Conservation (phyloP, 176 grass and related monocot species). For the Musa troglodytarum region DNA sequence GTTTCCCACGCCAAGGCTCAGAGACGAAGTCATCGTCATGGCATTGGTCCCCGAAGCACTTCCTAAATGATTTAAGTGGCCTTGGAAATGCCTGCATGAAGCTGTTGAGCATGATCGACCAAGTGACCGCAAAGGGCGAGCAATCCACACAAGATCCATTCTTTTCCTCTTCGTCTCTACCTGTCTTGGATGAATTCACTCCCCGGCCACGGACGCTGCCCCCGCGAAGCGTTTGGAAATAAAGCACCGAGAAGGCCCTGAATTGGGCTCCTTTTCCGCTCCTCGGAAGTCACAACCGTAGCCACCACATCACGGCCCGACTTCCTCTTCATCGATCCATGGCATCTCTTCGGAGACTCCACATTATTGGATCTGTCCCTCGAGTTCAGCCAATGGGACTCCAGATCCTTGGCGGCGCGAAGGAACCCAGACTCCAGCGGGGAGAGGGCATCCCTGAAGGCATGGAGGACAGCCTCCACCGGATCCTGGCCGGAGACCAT, state of each 20-base stretch:
- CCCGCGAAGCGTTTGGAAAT: slow-evolving; percentile 20
- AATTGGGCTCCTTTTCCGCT: slow-evolving; percentile 11
- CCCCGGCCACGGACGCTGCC: slow-evolving; percentile 1
- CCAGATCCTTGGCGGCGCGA: slow-evolving; percentile 20
- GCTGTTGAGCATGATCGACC: slow-evolving; percentile 40
- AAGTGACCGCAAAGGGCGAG: slow-evolving; percentile 41
- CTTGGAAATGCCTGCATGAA: slow-evolving; percentile 48
- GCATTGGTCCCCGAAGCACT: slow-evolving; percentile 46
- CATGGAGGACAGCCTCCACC: slow-evolving; percentile 30
- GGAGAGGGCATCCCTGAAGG: slow-evolving; percentile 25
- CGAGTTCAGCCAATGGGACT: slow-evolving; percentile 12
- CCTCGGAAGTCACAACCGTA: slow-evolving; percentile 4
- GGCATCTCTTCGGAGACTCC: slow-evolving; percentile 2
- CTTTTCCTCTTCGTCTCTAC: slow-evolving; percentile 10
- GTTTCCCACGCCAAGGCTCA: neutral
- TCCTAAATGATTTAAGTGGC: slow-evolving; percentile 50
- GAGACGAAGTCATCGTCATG: slow-evolving; percentile 13
- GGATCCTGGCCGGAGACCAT: slow-evolving; percentile 34
- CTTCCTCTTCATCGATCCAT: slow-evolving; percentile 15
- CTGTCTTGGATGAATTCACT: slow-evolving; percentile 6
- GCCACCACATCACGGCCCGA: slow-evolving; percentile 13
- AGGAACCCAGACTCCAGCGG: slow-evolving; percentile 25
- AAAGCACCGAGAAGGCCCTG: slow-evolving; percentile 26
- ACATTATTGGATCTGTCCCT: neutral
- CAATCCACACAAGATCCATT: slow-evolving; percentile 41